Conservation (phyloP, 345 rosid species). For the Turnera subulata region DNA sequence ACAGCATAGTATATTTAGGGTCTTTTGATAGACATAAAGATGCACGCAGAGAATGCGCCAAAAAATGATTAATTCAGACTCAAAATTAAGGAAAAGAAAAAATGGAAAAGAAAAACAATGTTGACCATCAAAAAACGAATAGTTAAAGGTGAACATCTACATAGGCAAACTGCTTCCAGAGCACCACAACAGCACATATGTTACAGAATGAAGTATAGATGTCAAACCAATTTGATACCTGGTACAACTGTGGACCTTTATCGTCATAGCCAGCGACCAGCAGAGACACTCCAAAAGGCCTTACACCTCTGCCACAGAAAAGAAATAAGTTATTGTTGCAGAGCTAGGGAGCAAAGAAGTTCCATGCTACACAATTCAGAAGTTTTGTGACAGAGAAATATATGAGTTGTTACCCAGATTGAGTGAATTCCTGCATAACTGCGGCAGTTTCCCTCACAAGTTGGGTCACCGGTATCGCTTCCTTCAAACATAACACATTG, state of each 20-base stretch:
- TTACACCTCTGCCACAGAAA: slow-evolving; percentile 61
- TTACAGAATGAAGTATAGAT: background rate
- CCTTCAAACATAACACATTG: slow-evolving; percentile 36
- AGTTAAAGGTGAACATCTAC: no score
- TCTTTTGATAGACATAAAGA: no score
- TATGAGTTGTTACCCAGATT: slow-evolving; percentile 79
- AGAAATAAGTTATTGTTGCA: background rate
- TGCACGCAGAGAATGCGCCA: no score
- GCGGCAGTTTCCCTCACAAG: slow-evolving; percentile 97
- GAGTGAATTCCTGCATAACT: slow-evolving; percentile 98
- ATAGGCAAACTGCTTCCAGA: no score
- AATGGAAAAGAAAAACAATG: background rate
- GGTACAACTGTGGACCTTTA: slow-evolving; percentile 90
- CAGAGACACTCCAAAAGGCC: slow-evolving; percentile 95
- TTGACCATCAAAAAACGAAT: no score
- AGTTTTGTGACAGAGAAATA: background rate
- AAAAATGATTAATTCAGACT: no score
- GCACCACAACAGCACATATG: no score
- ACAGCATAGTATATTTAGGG: no score
- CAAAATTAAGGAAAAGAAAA: no score
- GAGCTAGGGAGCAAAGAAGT: background rate
- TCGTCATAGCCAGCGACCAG: slow-evolving; percentile 91
- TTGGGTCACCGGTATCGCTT: slow-evolving; percentile 96
- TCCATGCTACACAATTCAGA: background rate
- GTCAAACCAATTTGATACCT: slow-evolving; percentile 40